Base-by-base conservation (phyloP, 306 rosid genomes). In the Trifolium pratense region DNA sequence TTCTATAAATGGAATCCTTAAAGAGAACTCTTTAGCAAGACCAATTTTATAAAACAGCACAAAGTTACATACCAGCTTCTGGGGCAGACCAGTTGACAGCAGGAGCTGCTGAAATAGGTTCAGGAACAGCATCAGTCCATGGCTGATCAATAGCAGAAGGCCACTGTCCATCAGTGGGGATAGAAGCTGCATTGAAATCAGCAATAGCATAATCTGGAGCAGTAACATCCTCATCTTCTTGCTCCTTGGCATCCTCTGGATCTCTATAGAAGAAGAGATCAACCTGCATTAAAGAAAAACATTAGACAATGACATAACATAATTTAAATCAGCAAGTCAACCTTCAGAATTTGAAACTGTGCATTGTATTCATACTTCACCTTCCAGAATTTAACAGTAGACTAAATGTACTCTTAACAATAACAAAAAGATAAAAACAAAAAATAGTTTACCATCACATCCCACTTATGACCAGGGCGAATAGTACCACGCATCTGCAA, bases 221-320 rank as follows among this genome's bases (percentile, higher is more conserved):
- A n/a, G 68, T 76, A 0, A 79, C 85, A 60, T 93, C 94, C 13
- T 91, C 98, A 48, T 89, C 93, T 65, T 91, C 96, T 63, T 67
- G 79, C 59, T 77, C 71, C 79, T 89, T 90, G 7, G 96, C 81
- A 84, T 91, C 98, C 80, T 91, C 97, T 0, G 96, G 98, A 58
- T 93, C 97, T 42, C 97, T 86, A 7, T 93, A 89, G 89, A 93
- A 91, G 82, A 93, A 93, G 37, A 93, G 46, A 76, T 93, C 97
- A 16, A 89, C 96, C 97, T 91, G 86, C 79, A 74, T n/a, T 43
- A 13, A 36, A 69, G 39, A 18, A 81, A 65, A 9, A 71, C 5
- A 2, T 3, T 17, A 66, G 12, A 9, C 39, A 51, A 32, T 11
- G 5, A 4, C 23, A 73, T 81, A n/a, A 21, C 25, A 21, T 80